Conservation (phyloP, 129 eudicot species). For the Tagetes patula region DNA sequence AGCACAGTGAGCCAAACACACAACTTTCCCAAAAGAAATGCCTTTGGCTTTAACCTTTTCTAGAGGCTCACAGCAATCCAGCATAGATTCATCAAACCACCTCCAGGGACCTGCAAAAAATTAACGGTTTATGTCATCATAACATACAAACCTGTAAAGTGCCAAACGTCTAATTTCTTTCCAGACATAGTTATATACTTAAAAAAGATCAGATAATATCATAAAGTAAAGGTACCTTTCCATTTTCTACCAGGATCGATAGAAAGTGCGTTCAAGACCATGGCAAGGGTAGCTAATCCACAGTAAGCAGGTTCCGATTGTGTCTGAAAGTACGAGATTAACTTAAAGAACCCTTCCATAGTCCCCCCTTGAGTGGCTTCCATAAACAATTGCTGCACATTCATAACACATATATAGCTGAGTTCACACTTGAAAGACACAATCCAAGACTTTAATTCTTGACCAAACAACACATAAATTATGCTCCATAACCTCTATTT, state of each 20-base stretch:
- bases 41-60: slow-evolving; percentile 87
- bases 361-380: slow-evolving; percentile 95
- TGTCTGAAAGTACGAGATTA: slow-evolving; percentile 92
- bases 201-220: neutral
- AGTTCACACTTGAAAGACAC: slow-evolving; percentile 4
- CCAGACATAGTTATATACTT: slow-evolving; percentile 1
- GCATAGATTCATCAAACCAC: slow-evolving; percentile 99
- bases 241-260: slow-evolving; percentile 98
- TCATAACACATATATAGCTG: slow-evolving; percentile 22
- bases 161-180: neutral
- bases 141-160: neutral
- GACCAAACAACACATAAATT: neutral
- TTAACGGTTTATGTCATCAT: neutral
- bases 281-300: slow-evolving; percentile 94
- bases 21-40: slow-evolving; percentile 91
- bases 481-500: neutral
- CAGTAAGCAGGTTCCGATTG: slow-evolving; percentile 99
- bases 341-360: slow-evolving; percentile 87
- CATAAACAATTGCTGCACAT: slow-evolving; percentile 75
- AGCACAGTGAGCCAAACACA: slow-evolving; percentile 89
- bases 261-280: slow-evolving; percentile 97
- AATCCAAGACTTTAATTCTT: neutral
- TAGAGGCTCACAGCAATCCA: slow-evolving; percentile 92
- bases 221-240: slow-evolving; percentile 62
- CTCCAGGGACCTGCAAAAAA: slow-evolving; percentile 76